Evolutionary conservation across 192 early-diverging fungal species (phyloP), one percentile per base, ranked within the genome.

Genomic region (Podochytrium sp.): DNA sequence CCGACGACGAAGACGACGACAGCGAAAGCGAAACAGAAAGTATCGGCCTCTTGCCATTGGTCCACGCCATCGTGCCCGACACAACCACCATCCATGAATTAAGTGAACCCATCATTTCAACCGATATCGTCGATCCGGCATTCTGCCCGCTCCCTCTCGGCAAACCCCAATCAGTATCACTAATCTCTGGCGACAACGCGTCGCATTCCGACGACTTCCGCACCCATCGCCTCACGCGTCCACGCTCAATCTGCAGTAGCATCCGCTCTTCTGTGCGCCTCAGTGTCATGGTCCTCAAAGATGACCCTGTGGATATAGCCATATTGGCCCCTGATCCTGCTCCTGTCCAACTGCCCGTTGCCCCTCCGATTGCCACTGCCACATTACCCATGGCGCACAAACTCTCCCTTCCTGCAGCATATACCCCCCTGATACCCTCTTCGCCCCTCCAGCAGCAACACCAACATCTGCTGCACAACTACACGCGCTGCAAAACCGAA

Each of bases 341-440:
- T 20, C 43, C 43, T 47, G n/a, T 10, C 52, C 7, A 55, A 20
- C 25, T 7, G 23, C 30, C 52, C 52, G 23, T 23, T 55, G 52
- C 52, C 52, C 52, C 5, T n/a, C n/a, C 10, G 30, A 23, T 23
- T 25, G 23, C 52, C 0, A 27, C 52, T 6, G 23, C 10, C 5
- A 25, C 42, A 47, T 4, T 18, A 3, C 63, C 27, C 41, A 38
- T n/a, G n/a, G n/a, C n/a, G n/a, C n/a, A n/a, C n/a, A n/a, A n/a
- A n/a, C 43, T 47, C n/a, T 25, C 30, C 12, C 23, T 55, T 20
- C 52, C 52, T 7, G 16, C 52, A 25, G 7, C 25, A 6, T 75
- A 75, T 40, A 27, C 68, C 34, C 74, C 74, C 10, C 55, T 67
- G 18, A 75, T 75, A 20, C 74, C 74, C 5, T 40, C 74, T 2